Evolutionary conservation across 2,329 filamentous ascomycete genomes (phyloP).

Genomic region (Aspergillus intermedius): DNA sequence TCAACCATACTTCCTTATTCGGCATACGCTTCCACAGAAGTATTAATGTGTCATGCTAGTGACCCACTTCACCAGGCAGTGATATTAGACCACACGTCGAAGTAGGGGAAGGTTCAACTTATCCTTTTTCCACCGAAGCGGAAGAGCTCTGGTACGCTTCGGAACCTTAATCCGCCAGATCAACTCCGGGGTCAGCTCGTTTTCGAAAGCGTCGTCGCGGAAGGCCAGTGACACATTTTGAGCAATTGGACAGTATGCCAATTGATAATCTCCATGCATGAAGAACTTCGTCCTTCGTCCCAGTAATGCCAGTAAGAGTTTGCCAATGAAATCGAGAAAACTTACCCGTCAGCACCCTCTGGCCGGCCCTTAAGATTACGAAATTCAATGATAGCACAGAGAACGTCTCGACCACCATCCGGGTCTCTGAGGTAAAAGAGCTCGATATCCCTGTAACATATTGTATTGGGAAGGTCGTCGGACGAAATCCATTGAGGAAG

Average conservation of each 20-base stretch:
- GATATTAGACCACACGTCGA: conserved; percentile 13
- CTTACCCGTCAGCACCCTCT: conserved; percentile 23
- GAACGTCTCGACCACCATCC: conserved; percentile 17
- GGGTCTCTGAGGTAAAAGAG: conserved; percentile 18
- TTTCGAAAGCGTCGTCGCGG: conserved; percentile 17
- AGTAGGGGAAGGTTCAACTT: conserved; percentile 19
- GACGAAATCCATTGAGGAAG: too few species aligned
- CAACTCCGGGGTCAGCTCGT: conserved; percentile 16
- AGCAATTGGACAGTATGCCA: conserved; percentile 20
- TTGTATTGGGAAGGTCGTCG: too few species aligned
- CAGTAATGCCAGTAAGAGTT: conserved; percentile 5
- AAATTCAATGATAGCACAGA: conserved; percentile 24
- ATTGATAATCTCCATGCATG: conserved; percentile 22
- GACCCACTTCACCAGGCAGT: too few species aligned
- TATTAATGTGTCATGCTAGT: too few species aligned
- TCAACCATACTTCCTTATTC: too few species aligned
- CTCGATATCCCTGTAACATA: conserved; percentile 10
- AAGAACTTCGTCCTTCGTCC: conserved; percentile 22
- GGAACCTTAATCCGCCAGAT: conserved; percentile 19
- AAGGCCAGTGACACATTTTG: conserved; percentile 21
- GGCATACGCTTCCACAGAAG: too few species aligned
- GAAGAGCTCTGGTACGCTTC: conserved; percentile 12
- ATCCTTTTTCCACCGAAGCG: conserved; percentile 2
- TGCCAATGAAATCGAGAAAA: not conserved
- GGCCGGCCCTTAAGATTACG: conserved; percentile 19